These are phyloP conservation scores for Fusarium sp. DNA, from an alignment of 2,329 filamentous ascomycete genomes.

Conservation along the genomic window DNA sequence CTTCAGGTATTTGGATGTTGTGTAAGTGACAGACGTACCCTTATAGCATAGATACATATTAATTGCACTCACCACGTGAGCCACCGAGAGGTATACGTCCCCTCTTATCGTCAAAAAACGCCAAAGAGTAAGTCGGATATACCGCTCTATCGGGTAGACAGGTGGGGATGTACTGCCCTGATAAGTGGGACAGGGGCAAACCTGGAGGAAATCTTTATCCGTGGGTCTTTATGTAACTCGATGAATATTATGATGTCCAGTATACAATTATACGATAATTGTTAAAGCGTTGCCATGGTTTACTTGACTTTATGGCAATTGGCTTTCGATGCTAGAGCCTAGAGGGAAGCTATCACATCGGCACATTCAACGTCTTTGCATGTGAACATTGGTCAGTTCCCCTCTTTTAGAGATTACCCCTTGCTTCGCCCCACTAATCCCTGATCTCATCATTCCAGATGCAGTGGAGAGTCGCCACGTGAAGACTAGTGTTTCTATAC, in stretches of 20 bases:
- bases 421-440: not conserved
- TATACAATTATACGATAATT: not conserved
- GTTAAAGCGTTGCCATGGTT: no score
- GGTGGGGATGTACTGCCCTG: not conserved
- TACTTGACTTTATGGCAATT: not conserved
- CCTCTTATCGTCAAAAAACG: not conserved
- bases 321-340: not conserved
- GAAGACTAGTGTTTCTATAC: not conserved
- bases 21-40: not conserved
- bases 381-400: not conserved
- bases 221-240: no score
- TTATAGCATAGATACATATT: not conserved
- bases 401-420: not conserved
- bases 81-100: not conserved
- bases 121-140: not conserved
- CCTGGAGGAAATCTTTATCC: not conserved
- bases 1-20: fast-evolving
- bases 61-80: not conserved
- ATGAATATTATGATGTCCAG: not conserved
- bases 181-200: not conserved
- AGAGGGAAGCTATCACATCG: not conserved
- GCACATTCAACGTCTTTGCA: not conserved
- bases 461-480: not conserved
- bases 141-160: not conserved
- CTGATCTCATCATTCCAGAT: not conserved